phyloP scores from a whole-genome alignment of 75 land plant genomes.

The Gnetum montanum region DNA sequence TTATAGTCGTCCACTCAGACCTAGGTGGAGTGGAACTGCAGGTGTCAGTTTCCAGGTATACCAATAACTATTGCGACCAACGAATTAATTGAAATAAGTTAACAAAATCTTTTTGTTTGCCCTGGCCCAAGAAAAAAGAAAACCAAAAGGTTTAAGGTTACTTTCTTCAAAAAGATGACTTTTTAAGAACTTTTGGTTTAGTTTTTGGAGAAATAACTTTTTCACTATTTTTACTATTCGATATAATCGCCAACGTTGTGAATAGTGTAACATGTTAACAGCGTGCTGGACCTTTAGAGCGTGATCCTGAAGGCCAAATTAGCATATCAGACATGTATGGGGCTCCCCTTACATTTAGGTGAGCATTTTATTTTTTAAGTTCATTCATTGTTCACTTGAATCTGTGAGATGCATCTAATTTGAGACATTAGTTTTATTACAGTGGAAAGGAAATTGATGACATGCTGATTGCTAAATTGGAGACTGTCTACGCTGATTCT shows the following conservation, averaged over 20 bases:
- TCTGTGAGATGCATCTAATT: background rate
- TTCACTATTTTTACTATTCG: no score
- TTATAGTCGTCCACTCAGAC: constrained; percentile 81
- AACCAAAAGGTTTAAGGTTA: no score
- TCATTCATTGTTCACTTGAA: background rate
- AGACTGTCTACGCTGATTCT: constrained; percentile 82
- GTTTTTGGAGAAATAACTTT: no score
- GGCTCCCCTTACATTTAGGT: constrained; percentile 93
- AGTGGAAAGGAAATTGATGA: constrained; percentile 97
- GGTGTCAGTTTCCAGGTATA: constrained; percentile 91
- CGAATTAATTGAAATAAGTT: background rate
- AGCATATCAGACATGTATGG: constrained; percentile 66
- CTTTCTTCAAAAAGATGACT: no score
- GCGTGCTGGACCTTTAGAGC: constrained; percentile 70
- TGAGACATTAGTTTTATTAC: constrained; percentile 13
- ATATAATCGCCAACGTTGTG: no score
- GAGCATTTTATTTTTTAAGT: background rate
- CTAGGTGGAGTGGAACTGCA: constrained; percentile 96
- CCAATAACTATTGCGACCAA: background rate
- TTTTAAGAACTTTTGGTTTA: no score
- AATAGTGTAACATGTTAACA: no score
- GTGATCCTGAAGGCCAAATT: constrained; percentile 73
- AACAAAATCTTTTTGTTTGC: no score
- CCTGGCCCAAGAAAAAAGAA: no score
- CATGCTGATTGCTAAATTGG: constrained; percentile 77